Base-by-base conservation (phyloP, 129 eudicot genomes). In the Erigeron canadensis region DNA sequence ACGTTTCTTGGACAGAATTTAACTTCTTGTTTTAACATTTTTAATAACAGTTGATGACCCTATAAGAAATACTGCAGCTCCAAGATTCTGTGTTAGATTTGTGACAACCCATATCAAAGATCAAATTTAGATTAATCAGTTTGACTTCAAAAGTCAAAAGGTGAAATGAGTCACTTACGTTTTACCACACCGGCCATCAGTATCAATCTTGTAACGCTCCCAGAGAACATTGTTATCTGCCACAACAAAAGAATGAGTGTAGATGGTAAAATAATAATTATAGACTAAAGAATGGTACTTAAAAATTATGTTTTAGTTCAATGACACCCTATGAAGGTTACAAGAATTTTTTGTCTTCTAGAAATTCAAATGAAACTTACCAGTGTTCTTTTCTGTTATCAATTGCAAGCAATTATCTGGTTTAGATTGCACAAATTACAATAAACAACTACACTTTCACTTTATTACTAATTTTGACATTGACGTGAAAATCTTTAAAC, bases 141-240 rank as follows among this genome's bases (percentile, higher is more conserved):
- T 53, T 21, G 72, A 54, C 60, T 53, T 63, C 21, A 39, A 63
- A 73, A 63, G 34, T 28, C 44, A 28, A 57, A 45, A 57, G 67
- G 16, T 23, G 21, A 58, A 37, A 37, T 46, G 51, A 45, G 51
- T 18, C 63, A 86, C 98, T 7, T 87, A 94, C 99, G 72, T 84
- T 86, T 73, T 86, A 77, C 99, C 99, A 83, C 83, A 79, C n/a
- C 64, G 81, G 58, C 87, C 84, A 67, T 94, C 99, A 0, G 80
- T 59, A 22, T 84, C 85, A 37, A 94, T 81, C 85, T 86, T 90
- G 87, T 94, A 94, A 56, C 99, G 97, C 66, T 80, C 72, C 76
- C 81, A 80, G 22, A 94, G 88, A 79, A 81, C 90, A 64, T 73
- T 79, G 62, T 82, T 75, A 71, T 94, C 99, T 94, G 80, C 40